Conservation (phyloP, 495 filamentous ascomycete species). For the Tuber melanosporum region DNA sequence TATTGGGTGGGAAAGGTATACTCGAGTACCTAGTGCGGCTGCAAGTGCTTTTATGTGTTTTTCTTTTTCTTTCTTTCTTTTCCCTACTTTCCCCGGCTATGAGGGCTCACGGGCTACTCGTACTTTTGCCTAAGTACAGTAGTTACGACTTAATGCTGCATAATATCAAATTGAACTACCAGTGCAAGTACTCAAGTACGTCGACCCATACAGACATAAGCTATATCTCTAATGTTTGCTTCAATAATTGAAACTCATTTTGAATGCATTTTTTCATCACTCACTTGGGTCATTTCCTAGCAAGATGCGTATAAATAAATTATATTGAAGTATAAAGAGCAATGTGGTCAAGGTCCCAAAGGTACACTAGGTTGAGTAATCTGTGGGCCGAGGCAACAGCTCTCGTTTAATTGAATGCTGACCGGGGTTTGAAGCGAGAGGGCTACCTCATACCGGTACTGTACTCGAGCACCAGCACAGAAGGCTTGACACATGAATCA, state of each 20-base stretch:
- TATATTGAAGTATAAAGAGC: too few species aligned
- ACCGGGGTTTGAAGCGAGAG: background rate
- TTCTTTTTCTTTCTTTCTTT: background rate
- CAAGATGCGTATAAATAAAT: background rate
- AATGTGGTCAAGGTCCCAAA: background rate
- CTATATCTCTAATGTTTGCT: background rate
- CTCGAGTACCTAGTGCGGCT: background rate
- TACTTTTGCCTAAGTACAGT: too few species aligned
- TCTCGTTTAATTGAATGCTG: background rate
- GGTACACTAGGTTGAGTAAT: background rate
- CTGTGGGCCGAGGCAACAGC: background rate
- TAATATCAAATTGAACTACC: background rate
- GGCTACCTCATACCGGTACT: background rate
- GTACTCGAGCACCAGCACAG: background rate
- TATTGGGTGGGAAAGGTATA: background rate
- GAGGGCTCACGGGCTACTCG: background rate
- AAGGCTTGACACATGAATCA: background rate
- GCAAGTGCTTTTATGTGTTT: background rate
- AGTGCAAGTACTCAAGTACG: background rate
- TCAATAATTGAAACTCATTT: background rate
- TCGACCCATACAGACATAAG: background rate
- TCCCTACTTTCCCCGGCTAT: background rate
- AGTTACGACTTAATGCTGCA: background rate
- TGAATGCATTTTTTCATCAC: background rate
- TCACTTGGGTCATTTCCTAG: background rate